phyloP scores from a whole-genome alignment of 140 eudicot species.

The Flaveria floridana region DNA sequence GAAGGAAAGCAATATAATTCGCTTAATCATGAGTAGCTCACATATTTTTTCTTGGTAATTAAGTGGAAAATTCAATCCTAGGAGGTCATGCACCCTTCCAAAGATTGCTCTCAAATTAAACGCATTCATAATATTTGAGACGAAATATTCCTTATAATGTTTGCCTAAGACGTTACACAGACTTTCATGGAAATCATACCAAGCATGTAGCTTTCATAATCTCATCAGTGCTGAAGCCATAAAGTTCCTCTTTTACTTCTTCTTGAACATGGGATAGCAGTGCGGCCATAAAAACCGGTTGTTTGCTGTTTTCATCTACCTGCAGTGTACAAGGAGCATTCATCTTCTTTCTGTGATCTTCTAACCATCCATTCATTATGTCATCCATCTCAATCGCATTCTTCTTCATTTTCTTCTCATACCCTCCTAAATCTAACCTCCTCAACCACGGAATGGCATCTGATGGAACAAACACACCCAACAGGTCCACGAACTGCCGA shows the following conservation, averaged over 20 bases:
- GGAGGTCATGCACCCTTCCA: too few species aligned
- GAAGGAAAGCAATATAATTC: too few species aligned
- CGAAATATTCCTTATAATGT: too few species aligned
- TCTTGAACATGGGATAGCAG: slow-evolving; percentile 29
- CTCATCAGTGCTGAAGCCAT: slow-evolving; percentile 25
- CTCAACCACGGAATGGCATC: slow-evolving; percentile 41
- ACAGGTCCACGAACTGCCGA: slow-evolving; percentile 10
- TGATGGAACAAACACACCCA: slow-evolving; percentile 29
- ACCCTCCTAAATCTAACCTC: slow-evolving; percentile 47
- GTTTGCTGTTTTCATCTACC: slow-evolving; percentile 8
- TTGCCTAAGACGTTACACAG: too few species aligned
- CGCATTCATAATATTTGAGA: too few species aligned
- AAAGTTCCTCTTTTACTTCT: slow-evolving; percentile 2
- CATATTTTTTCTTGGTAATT: too few species aligned
- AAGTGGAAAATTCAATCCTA: too few species aligned
- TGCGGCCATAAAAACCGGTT: slow-evolving; percentile 32
- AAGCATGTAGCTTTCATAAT: slow-evolving; percentile 32
- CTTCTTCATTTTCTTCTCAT: slow-evolving; percentile 38
- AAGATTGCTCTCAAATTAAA: too few species aligned
- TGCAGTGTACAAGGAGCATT: not conserved
- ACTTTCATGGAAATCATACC: slow-evolving; percentile 27
- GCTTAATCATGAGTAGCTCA: too few species aligned
- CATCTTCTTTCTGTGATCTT: slow-evolving; percentile 32
- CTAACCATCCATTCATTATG: slow-evolving; percentile 31
- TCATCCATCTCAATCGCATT: slow-evolving; percentile 15